A percentile compares a stretch with the other conserved stretches of the same genome.
phyloP scores from a whole-genome alignment of 495 filamentous ascomycete genomes.

The Talaromyces trachyspermus region DNA sequence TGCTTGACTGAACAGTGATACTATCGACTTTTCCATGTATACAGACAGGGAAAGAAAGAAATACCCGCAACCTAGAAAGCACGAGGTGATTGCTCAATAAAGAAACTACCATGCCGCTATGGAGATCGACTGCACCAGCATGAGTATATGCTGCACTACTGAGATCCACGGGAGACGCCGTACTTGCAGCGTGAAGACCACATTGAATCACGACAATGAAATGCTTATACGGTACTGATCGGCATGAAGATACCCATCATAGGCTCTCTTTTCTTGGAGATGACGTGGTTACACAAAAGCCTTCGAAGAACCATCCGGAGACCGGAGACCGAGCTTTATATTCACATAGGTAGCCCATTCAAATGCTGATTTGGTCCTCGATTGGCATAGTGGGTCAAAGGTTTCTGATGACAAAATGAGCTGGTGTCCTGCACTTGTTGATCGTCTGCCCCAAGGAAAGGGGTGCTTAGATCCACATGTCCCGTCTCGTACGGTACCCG shows the following conservation, averaged over 20 bases:
- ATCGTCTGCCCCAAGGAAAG: too few relatives aligned
- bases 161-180: background rate
- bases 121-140: background rate
- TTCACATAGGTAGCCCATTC: too few relatives aligned
- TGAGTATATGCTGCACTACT: background rate
- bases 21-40: too few relatives aligned
- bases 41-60: too few relatives aligned
- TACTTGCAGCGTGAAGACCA: background rate
- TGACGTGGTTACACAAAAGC: slow-evolving; percentile 1
- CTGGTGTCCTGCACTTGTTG: too few relatives aligned
- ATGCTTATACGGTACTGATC: background rate
- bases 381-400: too few relatives aligned
- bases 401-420: too few relatives aligned
- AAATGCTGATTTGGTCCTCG: background rate
- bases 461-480: too few relatives aligned
- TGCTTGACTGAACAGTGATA: background rate
- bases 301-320: background rate
- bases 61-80: too few relatives aligned
- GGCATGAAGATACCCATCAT: background rate
- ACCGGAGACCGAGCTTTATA: background rate
- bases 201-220: background rate
- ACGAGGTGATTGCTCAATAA: too few relatives aligned
- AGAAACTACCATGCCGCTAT: background rate
- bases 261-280: background rate
- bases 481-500: too few relatives aligned